Evolutionary conservation across 1,284 basidiomycete species (phyloP).

Genomic region (Malassezia sp.): DNA sequence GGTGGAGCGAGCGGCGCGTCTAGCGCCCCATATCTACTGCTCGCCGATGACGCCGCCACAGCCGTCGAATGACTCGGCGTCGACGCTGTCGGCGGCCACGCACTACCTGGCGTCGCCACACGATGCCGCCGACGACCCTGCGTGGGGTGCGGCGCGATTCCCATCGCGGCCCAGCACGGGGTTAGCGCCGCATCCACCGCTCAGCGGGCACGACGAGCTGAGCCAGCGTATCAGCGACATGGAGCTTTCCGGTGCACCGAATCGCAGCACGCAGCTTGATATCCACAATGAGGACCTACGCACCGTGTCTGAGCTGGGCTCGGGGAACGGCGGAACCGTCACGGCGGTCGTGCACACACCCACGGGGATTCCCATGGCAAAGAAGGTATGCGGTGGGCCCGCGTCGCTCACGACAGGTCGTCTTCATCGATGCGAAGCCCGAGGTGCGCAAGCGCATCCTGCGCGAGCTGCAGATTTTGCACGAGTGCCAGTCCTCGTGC

Average conservation of each 20-base stretch:
- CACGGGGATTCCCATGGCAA: constrained; percentile 40
- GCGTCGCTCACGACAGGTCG: constrained; percentile 56
- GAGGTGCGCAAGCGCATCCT: constrained; percentile 95
- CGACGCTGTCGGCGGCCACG: too few relatives aligned
- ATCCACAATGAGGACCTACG: constrained; percentile 49
- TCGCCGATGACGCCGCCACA: too few relatives aligned
- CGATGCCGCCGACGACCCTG: too few relatives aligned
- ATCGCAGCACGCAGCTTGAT: constrained; percentile 46
- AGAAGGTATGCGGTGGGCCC: too few relatives aligned
- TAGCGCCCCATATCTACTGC: too few relatives aligned
- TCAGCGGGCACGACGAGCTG: too few relatives aligned
- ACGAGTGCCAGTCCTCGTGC: constrained; percentile 82
- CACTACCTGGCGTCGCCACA: too few relatives aligned
- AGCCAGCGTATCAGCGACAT: constrained; percentile 19
- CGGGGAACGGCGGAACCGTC: constrained; percentile 96
- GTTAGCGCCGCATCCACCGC: too few relatives aligned
- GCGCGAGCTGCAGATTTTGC: constrained; percentile 94
- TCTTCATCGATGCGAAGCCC: constrained; percentile 93
- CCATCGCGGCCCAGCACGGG: too few relatives aligned
- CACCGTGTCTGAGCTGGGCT: constrained; percentile 75
- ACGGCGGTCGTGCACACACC: constrained; percentile 56
- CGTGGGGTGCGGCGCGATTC: too few relatives aligned
- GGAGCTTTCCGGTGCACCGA: constrained; percentile 30
- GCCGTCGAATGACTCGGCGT: too few relatives aligned
- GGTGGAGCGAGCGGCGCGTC: too few relatives aligned